Conservation (phyloP, 2,329 filamentous ascomycete species). For the Fusarium sp. region DNA sequence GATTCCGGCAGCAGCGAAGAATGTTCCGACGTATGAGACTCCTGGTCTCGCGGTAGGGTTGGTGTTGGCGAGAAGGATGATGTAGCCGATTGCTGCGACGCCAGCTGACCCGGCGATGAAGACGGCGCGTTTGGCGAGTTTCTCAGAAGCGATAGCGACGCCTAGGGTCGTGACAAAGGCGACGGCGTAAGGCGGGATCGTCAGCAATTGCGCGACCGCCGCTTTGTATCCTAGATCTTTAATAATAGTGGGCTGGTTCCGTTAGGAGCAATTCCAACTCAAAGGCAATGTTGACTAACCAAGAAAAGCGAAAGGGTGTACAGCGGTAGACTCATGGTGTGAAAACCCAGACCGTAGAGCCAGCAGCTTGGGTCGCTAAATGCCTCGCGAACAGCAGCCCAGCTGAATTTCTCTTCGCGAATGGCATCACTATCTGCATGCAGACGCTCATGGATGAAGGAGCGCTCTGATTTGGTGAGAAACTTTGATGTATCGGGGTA, state of each 20-base stretch:
- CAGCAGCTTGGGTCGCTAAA: slow-evolving; percentile 74
- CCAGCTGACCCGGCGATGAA: slow-evolving; percentile 68
- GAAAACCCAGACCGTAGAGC: slow-evolving; percentile 76
- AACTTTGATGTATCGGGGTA: slow-evolving; percentile 68
- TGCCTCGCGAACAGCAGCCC: slow-evolving; percentile 70
- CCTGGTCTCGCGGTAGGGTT: slow-evolving; percentile 58
- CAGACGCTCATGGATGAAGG: slow-evolving; percentile 68
- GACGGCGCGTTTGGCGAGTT: slow-evolving; percentile 62
- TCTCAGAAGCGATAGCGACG: slow-evolving; percentile 68
- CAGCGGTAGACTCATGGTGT: slow-evolving; percentile 73
- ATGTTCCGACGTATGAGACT: slow-evolving; percentile 66
- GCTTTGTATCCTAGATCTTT: slow-evolving; percentile 61
- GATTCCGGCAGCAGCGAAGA: slow-evolving; percentile 72
- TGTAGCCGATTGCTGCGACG: slow-evolving; percentile 69
- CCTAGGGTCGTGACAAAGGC: slow-evolving; percentile 66
- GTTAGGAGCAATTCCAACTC: rapidly evolving
- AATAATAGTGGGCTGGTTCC: slow-evolving; percentile 58
- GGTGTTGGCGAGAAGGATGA: slow-evolving; percentile 63
- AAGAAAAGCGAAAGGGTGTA: slow-evolving; percentile 65
- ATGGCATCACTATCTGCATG: slow-evolving; percentile 75
- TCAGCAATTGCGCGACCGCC: slow-evolving; percentile 64
- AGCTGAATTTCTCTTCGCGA: slow-evolving; percentile 72
- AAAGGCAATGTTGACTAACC: slow-evolving; percentile 43
- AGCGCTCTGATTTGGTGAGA: slow-evolving; percentile 61
- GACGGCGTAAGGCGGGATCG: slow-evolving; percentile 70